These are phyloP conservation scores for Quercus phellos DNA, from an alignment of 331 rosid species.

Conservation along the genomic window DNA sequence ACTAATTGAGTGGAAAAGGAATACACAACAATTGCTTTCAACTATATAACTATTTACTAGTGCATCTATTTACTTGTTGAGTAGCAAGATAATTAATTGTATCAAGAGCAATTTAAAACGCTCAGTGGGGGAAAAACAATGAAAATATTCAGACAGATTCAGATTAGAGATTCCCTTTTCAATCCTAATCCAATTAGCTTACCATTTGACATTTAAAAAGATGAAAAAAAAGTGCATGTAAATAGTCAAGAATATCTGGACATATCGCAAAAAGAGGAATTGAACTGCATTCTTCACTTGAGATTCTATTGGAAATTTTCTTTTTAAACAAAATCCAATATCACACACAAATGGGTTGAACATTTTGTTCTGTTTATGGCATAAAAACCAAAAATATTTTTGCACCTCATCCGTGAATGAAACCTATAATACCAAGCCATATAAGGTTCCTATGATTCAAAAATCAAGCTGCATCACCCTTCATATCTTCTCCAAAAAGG, in stretches of 20 bases:
- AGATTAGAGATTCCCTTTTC: neutral
- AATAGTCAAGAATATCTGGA: neutral
- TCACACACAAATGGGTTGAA: neutral
- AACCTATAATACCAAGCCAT: neutral
- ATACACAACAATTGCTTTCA: neutral
- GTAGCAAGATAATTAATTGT: neutral
- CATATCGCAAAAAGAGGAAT: neutral
- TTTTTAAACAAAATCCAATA: neutral
- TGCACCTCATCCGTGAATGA: neutral
- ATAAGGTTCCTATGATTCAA: neutral
- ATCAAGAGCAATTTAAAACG: neutral
- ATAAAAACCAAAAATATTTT: neutral
- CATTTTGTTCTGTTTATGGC: neutral
- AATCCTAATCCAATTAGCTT: neutral
- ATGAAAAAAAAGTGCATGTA: neutral
- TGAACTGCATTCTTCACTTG: neutral
- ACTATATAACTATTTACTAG: neutral
- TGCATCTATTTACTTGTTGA: neutral
- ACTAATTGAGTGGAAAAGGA: neutral
- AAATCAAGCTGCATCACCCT: slow-evolving; percentile 29
- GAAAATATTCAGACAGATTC: neutral
- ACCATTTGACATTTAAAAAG: neutral
- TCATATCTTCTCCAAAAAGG: slow-evolving; percentile 41
- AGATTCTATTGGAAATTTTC: neutral
- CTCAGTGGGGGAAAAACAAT: neutral